Base-by-base conservation (phyloP, 2,329 filamentous ascomycete species). In the Microcyclosporella mali region DNA sequence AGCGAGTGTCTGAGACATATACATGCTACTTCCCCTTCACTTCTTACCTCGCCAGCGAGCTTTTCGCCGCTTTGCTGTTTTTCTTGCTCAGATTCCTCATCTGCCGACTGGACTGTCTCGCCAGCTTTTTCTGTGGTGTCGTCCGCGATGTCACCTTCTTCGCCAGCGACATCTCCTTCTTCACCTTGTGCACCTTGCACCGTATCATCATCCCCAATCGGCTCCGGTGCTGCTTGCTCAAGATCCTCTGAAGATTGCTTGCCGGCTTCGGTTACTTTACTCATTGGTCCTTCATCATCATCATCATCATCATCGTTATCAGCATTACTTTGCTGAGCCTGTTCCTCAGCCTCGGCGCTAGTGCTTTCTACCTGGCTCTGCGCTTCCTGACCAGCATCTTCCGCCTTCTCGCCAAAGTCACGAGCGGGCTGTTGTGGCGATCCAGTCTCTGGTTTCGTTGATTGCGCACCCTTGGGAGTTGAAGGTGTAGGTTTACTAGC, bases 181-280 rank as follows among this genome's bases (percentile, higher is more conserved):
- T 71, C 60, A 33, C 62, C 61, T 37, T 68, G 62, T n/a, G 61
- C 61, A 39, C 57, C 60, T 31, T 53, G 61, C 32, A 59, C 59
- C 9, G 59, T 56, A 30, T 65, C 62, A n/a, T 50, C 49, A 4
- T 54, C 51, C 14, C 63, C 62, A 43, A 71, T 63, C 36, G 70
- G 70, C 54, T 72, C 67, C 4, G 70, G 69, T 44, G 69, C 69
- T 25, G 63, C 61, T 52, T 71, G 61, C 49, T 70, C 60, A 37
- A 73, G 65, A 19, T 62, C 62, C 49, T 71, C 62, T 46, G 71
- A 59, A 38, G 67, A 64, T 17, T 70, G 63, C 37, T 68, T 65
- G 41, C 64, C 67, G 33, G 65, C 65, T 52, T 72, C 63, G 41
- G 68, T 70, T 32, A 73, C 70, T 57, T 73, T 73, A 59, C 66